A percentile compares a stretch with the other conserved stretches of the same genome.
phyloP scores from a whole-genome alignment of 139 green algal species.

The Limnomonas spitsbergensis region DNA sequence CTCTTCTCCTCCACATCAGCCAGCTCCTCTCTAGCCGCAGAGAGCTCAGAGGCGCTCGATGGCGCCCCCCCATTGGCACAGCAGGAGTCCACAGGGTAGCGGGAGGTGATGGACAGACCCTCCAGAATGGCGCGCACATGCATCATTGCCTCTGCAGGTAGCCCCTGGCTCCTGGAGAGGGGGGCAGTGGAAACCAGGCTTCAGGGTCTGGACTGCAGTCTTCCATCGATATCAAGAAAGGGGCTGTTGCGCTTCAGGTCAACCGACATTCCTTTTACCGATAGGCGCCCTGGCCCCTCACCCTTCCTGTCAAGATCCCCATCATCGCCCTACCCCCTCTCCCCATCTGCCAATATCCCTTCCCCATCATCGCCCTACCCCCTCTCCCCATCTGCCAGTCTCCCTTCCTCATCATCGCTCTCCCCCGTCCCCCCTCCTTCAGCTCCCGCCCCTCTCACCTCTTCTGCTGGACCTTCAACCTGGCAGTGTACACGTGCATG shows the following conservation, averaged over 20 bases:
- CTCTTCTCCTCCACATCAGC: constrained; percentile 26
- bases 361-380: no score
- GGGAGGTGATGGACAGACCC: constrained; percentile 42
- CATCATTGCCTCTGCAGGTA: constrained; percentile 29
- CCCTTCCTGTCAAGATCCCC: no score
- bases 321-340: no score
- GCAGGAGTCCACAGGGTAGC: constrained; percentile 39
- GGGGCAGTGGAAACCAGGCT: not conserved
- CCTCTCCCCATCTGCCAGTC: no score
- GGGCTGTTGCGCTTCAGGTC: no score
- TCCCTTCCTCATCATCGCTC: no score
- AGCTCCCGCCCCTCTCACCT: no score
- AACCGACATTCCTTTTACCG: no score
- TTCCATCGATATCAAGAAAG: no score
- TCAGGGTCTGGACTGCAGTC: not conserved
- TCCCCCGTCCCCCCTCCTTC: no score
- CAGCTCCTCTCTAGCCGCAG: constrained; percentile 65
- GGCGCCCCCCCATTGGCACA: not conserved
- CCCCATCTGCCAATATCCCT: no score
- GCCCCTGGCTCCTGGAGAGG: constrained; percentile 10
- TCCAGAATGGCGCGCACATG: constrained; percentile 61
- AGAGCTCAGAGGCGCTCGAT: constrained; percentile 19
- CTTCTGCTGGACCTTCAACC: constrained; percentile 59
- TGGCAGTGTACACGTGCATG: constrained; percentile 65
- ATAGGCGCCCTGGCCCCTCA: no score